Evolutionary conservation across 805 yeast genomes (phyloP), one percentile per base, ranked within the genome.

Genomic region (Candida argentea): DNA sequence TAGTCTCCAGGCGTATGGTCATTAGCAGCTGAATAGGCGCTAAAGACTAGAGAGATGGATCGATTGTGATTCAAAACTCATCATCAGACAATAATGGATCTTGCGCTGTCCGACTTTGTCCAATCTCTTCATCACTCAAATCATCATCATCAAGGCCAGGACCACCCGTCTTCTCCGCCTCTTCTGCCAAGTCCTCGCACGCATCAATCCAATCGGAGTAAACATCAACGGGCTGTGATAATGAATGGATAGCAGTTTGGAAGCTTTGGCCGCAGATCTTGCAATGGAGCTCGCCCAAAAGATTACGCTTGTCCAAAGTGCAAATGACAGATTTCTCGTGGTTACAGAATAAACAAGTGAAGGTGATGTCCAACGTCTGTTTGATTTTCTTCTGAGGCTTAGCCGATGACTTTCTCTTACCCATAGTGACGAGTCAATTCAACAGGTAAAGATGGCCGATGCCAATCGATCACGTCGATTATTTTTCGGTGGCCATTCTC

Each of bases 161-260:
- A 5, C 24, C 48, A 6, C 44, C 50, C 9, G 34, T 39, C 11
- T 39, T 51, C 4, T 53, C 60, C 15, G 59, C 59, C 17, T 78
- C 84, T 39, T 80, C 83, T 0, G 89, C 91, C 29, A 82, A 79
- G 19, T 82, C 85, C 44, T 81, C 93, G 56, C 89, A 82, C 1
- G 97, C 97, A 61, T 89, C 98, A 29, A 85, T 85, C 98, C 98
- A 89, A 52, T 89, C 97, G 27, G 94, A 79, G 50, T 89, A 89
- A 10, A 89, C 81, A 56, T 89, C 98, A 23, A 89, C 86, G 0
- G 98, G 95, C 33, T 83, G 95, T 10, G 85, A 74, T 28, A 80
- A 61, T 3, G 84, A 72, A 51, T 84, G 84, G 41, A 87, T 84
- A 26, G 86, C 74, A 4, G 94, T 73, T 52, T 87, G 96, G 62